Percentiles rank a stretch among this genome's conserved stretches.
Conservation (phyloP, 1,284 basidiomycete species). For the Fistulina hepatica region DNA sequence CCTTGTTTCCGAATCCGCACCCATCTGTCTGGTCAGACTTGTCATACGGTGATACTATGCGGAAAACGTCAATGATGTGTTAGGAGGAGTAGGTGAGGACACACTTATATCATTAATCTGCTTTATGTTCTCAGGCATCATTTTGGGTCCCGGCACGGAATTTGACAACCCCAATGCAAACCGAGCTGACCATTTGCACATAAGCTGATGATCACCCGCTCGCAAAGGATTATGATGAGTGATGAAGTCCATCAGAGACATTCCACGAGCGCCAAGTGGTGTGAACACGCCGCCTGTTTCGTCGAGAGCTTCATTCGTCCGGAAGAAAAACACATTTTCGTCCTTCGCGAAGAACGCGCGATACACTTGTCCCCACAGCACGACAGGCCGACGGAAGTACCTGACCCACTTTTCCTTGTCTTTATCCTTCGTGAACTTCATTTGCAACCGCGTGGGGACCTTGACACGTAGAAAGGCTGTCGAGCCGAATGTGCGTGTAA, state of each 20-base stretch:
- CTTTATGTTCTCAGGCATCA: slow-evolving; percentile 18
- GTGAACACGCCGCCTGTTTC: slow-evolving; percentile 4
- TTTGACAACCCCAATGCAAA: slow-evolving; percentile 29
- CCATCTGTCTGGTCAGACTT: slow-evolving; percentile 34
- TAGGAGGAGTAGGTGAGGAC: slow-evolving; percentile 4
- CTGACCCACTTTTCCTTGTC: slow-evolving; percentile 12
- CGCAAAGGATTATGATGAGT: slow-evolving; percentile 25
- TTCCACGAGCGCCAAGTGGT: background rate
- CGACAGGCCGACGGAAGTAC: slow-evolving; percentile 26
- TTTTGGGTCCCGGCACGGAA: slow-evolving; percentile 27
- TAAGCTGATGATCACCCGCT: slow-evolving; percentile 19
- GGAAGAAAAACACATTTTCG: slow-evolving; percentile 26
- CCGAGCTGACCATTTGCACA: slow-evolving; percentile 32
- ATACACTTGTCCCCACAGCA: slow-evolving; percentile 27
- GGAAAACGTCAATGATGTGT: background rate
- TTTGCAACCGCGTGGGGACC: too few species aligned
- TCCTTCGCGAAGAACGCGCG: slow-evolving; percentile 31
- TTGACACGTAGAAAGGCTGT: slow-evolving; percentile 26
- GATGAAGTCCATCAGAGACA: slow-evolving; percentile 24
- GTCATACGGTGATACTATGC: slow-evolving; percentile 14
- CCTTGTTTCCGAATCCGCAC: slow-evolving; percentile 28
- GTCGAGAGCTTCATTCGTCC: slow-evolving; percentile 23
- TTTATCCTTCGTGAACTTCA: slow-evolving; percentile 13
- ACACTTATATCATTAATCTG: slow-evolving; percentile 24
- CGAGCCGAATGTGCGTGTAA: slow-evolving; percentile 32